Evolutionary conservation across 805 yeast genomes (phyloP).

Genomic region (Monosporozyma yasuniensis): DNA sequence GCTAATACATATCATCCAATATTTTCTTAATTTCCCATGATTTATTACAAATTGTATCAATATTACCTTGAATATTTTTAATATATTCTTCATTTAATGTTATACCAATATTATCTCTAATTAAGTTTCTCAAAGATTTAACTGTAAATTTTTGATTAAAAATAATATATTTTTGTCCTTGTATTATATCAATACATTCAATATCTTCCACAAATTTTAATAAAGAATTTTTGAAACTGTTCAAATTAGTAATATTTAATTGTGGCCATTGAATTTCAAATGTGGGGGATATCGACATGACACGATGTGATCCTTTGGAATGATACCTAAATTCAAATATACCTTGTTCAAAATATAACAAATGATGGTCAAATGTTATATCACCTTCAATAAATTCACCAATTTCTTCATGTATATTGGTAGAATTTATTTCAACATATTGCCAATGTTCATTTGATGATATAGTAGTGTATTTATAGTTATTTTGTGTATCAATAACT

Average conservation of each 20-base stretch:
- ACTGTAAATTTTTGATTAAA: slow-evolving; percentile 13
- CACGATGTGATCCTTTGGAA: slow-evolving; percentile 56
- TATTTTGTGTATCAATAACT: slow-evolving; percentile 47
- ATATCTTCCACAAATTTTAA: slow-evolving; percentile 14
- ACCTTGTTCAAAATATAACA: slow-evolving; percentile 58
- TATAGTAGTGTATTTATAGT: slow-evolving; percentile 47
- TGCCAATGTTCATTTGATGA: slow-evolving; percentile 63
- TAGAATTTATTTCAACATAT: slow-evolving; percentile 29
- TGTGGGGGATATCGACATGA: slow-evolving; percentile 54
- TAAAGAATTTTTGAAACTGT: slow-evolving; percentile 16
- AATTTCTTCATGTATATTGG: slow-evolving; percentile 5
- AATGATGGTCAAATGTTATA: slow-evolving; percentile 39
- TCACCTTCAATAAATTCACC: slow-evolving; percentile 34
- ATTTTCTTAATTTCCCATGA: slow-evolving; percentile 23
- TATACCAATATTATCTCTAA: slow-evolving; percentile 29
- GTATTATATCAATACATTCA: slow-evolving; percentile 13
- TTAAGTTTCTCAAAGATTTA: slow-evolving; percentile 22
- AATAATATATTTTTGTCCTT: slow-evolving; percentile 15
- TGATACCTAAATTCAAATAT: slow-evolving; percentile 69
- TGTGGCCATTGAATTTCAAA: slow-evolving; percentile 46
- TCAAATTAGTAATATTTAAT: slow-evolving; percentile 17
- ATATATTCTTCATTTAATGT: slow-evolving; percentile 31
- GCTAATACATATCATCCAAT: slow-evolving; percentile 11
- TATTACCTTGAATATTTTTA: slow-evolving; percentile 24
- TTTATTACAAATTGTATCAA: slow-evolving; percentile 20